Conservation (phyloP, 1,284 basidiomycete genomes). For the Hypsizygus ulmarius region DNA sequence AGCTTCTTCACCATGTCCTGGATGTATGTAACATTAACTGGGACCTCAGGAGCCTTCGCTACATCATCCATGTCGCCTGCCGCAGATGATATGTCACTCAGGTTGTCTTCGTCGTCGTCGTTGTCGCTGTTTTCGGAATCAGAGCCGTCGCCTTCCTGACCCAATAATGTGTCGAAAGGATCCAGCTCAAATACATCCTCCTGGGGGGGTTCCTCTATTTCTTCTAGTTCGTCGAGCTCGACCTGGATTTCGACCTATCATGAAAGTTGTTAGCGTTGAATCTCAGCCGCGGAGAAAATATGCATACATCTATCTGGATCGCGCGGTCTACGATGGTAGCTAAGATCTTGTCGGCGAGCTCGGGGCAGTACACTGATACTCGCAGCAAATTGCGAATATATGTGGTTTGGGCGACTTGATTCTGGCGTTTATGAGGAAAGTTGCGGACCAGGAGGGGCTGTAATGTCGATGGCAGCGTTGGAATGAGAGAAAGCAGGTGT, state of each 20-base stretch:
- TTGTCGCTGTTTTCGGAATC: conserved; percentile 53
- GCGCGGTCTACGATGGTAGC: conserved; percentile 87
- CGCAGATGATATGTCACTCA: conserved; percentile 17
- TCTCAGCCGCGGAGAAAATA: neutral
- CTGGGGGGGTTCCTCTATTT: conserved; percentile 31
- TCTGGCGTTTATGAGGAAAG: conserved; percentile 94
- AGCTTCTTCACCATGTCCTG: conserved; percentile 89
- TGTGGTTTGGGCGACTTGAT: conserved; percentile 77
- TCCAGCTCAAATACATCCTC: conserved; percentile 74
- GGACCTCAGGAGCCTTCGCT: conserved; percentile 40
- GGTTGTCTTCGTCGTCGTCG: conserved; percentile 33
- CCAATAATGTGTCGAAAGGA: conserved; percentile 79
- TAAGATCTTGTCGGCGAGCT: conserved; percentile 83
- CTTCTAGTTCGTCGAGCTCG: conserved; percentile 90
- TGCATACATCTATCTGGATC: conserved; percentile 89
- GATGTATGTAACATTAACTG: conserved; percentile 64
- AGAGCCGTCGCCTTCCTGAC: conserved; percentile 60
- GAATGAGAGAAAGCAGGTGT: conserved; percentile 85
- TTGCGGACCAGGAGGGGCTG: conserved; percentile 80
- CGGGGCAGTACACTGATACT: conserved; percentile 87
- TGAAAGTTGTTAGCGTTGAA: neutral
- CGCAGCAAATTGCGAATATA: conserved; percentile 91
- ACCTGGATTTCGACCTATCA: conserved; percentile 95
- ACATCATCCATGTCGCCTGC: conserved; percentile 58
- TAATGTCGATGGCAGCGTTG: conserved; percentile 83